Base-by-base conservation (phyloP, 208 protist species). In the Wallacemonas sp. region DNA sequence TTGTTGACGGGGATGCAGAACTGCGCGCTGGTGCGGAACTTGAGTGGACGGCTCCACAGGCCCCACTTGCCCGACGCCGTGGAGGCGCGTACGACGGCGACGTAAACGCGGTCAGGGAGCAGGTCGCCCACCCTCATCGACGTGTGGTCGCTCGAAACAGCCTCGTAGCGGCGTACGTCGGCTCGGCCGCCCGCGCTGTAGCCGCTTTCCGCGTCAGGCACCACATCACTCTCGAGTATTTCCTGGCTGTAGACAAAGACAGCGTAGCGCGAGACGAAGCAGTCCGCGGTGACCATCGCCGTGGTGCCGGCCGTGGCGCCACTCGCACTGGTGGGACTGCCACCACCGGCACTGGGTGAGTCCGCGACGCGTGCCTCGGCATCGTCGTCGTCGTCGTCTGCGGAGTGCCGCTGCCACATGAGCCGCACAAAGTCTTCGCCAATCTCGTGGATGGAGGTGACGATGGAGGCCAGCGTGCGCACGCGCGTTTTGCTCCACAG, bases 391-490 rank as follows among this genome's bases (percentile, higher is more conserved):
- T 65, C 43, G 0, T 70, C 48, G 29, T 65, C 61, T n/a, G 57
- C 61, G 5, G 64, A 34, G 14, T 78, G 34, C 12, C 93, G 82
- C 67, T 95, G 83, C 90, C 93, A 97, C 81, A 94, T 84, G 19
- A 97, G 78, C 1, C 90, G 79, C 32, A 89, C 83, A 78, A 92
- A 97, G 72, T 97, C 93, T 68, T 97, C 93, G 32, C 90, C 90
- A 60, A 97, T 92, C 65, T 97, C 93, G 75, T 97, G 85, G 23
- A 93, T 72, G 27, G 80, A 72, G 2, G 86, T 88, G n/a, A 72
- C 68, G 58, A 97, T 68, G 21, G 88, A 72, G 55, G 90, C 81
- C 23, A 96, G 77, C 2, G 93, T 97, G 68, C 85, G 85, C n/a
- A 96, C 66, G 52, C 67, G 76, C 9, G 91, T 65, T 23, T 64